Evolutionary conservation across 2,329 filamentous ascomycete species (phyloP), one percentile per base, ranked within the genome.

Genomic region (Sporothrix pallida): DNA sequence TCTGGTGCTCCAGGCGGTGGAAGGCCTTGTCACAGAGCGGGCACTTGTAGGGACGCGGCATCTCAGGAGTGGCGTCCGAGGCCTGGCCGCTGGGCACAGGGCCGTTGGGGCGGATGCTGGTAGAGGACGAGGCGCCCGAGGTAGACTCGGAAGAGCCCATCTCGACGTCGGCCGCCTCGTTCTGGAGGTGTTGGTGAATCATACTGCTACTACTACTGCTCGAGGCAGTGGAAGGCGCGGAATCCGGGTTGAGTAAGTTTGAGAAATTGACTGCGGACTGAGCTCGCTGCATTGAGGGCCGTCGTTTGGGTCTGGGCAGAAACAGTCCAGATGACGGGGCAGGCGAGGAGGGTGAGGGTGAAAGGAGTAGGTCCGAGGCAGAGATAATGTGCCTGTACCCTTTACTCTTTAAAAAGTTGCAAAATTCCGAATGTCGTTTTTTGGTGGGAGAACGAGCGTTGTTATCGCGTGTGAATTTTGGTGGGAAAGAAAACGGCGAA

Each of bases 11-110:
- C 58, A 99, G 88, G 76, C 96, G 94, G 87, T 98, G 96, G 85
- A 99, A 99, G 75, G 96, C 95, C 88, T 98, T 97, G 80, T 98
- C 95, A 86, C 96, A 99, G 76, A 99, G 89, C 75, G 95, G 95
- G 83, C 95, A 99, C 87, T 98, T 98, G 90, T 99, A 99, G 0
- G 95, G 95, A 73, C 96, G 91, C 74, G 96, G 96, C 72, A 98
- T 89, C 83, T 98, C 95, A 76, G 83, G 84, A 68, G 75, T 74
- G 7, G 76, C 52, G 87, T 93, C 83, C 83, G 89, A 78, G 76
- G 85, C 79, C 80, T 93, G 89, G 74, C 90, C 87, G 77, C 86
- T 86, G 63, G 90, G 89, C 67, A 90, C 81, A 67, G 87, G 88
- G 75, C 88, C 90, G 78, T 92, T 88, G 79, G 90, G 86, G 84